Base-by-base conservation (phyloP, 352 stramenopile species). In the Phytophthora citricola region DNA sequence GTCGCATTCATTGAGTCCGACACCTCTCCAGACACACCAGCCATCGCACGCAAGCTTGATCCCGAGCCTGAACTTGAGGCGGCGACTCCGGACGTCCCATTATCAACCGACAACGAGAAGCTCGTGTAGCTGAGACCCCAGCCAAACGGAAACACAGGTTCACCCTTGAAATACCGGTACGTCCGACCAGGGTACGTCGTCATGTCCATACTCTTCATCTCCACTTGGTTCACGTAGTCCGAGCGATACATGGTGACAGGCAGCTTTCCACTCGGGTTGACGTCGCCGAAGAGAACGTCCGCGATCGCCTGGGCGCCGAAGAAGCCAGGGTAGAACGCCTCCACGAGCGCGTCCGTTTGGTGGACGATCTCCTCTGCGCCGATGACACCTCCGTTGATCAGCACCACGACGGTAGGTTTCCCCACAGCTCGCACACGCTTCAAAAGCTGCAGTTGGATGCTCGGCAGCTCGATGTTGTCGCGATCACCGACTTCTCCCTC, bases 141-240 rank as follows among this genome's bases (percentile, higher is more conserved):
- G 4, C 91, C 92, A 59, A 98, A 98, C 4, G 85, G 78, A 48
- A 95, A 94, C 38, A 97, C 83, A 0, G 87, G 76, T 10, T 87
- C 61, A 44, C 90, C 90, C 55, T 85, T 93, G 74, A 85, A 97
- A 62, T 97, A 98, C 0, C 90, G 75, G 64, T 97, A 97, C 29
- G 89, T 95, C 4, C 90, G 82, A 2, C 91, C 91, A 0, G 90
- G 90, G 50, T 85, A 85, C 60, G 71, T 61, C 29, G 85, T 92
- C 89, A 97, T 96, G 71, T 84, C 82, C 85, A 97, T 96, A 66
- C 87, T 93, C 63, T 83, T 88, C 78, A 94, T 93, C 12, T 81
- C 40, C 11, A 95, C 75, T 10, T 58, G 51, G 22, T 88, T 52
- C 17, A 90, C 63, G 55, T 90, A 94, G 55, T 89, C 83, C 8